Conservation (phyloP, 331 rosid genomes). For the Pyracantha coccinea region DNA sequence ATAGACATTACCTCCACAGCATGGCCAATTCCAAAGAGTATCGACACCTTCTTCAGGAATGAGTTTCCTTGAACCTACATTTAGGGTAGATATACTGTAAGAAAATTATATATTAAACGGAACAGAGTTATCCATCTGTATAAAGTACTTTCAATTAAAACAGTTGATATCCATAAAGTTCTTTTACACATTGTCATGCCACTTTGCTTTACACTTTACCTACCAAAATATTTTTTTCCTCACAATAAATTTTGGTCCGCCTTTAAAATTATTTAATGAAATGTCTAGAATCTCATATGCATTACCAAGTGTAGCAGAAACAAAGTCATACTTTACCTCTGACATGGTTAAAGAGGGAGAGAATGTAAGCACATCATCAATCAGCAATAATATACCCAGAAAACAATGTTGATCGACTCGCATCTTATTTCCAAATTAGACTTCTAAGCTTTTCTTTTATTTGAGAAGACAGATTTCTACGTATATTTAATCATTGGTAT, state of each 20-base stretch:
- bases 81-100: conserved; percentile 15
- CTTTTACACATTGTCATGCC: neutral
- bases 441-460: neutral
- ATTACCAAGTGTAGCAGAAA: neutral
- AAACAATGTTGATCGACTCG: neutral
- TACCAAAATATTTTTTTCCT: neutral
- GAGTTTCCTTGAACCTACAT: conserved; percentile 93
- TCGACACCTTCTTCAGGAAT: conserved; percentile 73
- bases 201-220: neutral
- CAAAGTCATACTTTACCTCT: neutral
- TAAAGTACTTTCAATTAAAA: neutral
- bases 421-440: neutral
- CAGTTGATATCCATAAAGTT: neutral
- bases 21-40: conserved; percentile 75
- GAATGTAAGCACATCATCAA: neutral
- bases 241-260: neutral
- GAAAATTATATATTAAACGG: neutral
- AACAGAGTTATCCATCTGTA: neutral
- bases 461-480: neutral
- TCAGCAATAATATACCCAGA: neutral
- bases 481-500: neutral
- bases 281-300: neutral
- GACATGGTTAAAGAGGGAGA: neutral
- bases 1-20: conserved; percentile 54
- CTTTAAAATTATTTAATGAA: neutral